These are phyloP conservation scores for Boletus sp. DNA, from an alignment of 768 basidiomycete genomes.

Conservation along the genomic window DNA sequence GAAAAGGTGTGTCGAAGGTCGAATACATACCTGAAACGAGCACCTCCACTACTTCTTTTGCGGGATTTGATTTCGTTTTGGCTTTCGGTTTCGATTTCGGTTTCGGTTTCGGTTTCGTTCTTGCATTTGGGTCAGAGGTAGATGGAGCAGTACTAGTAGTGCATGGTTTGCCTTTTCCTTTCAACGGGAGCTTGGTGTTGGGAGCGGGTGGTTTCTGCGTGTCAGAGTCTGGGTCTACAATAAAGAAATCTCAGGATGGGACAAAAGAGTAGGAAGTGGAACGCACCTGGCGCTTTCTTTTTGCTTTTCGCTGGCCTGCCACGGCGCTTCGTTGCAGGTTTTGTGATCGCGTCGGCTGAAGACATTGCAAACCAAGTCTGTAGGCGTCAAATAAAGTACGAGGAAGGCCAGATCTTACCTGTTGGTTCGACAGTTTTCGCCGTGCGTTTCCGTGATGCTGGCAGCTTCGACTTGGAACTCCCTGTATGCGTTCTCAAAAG, in stretches of 20 bases:
- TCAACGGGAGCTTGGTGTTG: constrained; percentile 4
- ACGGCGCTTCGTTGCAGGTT: constrained; percentile 18
- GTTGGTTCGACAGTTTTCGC: background rate
- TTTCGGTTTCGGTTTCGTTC: constrained; percentile 6
- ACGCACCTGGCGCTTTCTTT: constrained; percentile 11
- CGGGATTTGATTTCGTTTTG: constrained; percentile 6
- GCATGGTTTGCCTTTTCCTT: constrained; percentile 9
- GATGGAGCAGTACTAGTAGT: background rate
- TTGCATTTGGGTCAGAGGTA: constrained; percentile 1
- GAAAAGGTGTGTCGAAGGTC: background rate
- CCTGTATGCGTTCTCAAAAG: constrained; percentile 8
- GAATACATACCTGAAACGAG: constrained; percentile 15
- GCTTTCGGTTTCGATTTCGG: constrained; percentile 5
- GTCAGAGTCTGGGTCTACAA: background rate
- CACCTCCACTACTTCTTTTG: constrained; percentile 5
- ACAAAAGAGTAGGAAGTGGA: background rate
- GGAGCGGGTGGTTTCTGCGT: background rate
- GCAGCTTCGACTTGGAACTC: constrained; percentile 6
- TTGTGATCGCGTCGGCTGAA: background rate
- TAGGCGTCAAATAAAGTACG: background rate
- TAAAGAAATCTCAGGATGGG: background rate
- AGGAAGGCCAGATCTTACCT: constrained; percentile 1
- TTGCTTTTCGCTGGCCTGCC: constrained; percentile 12
- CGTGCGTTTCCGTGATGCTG: constrained; percentile 11
- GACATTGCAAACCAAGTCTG: background rate